A percentile compares a stretch with the other conserved stretches of the same genome.
phyloP scores from a whole-genome alignment of 148 eudicot genomes.

The Heliosperma pusillum region DNA sequence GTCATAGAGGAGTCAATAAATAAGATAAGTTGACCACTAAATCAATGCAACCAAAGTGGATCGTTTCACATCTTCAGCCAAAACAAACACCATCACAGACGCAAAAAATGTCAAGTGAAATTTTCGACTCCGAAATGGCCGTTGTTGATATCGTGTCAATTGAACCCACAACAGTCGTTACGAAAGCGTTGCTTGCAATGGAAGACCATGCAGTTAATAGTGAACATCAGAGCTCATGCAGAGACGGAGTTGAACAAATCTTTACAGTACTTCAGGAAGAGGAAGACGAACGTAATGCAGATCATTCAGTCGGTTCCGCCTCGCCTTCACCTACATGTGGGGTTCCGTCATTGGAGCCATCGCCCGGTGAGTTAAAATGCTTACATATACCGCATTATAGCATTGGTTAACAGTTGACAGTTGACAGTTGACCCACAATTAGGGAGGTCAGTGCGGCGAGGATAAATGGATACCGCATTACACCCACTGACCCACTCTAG shows the following conservation, averaged over 20 bases:
- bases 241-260: not conserved
- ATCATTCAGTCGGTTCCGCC: not conserved
- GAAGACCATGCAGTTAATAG: not conserved
- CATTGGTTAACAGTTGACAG: no score
- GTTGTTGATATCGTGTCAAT: not conserved
- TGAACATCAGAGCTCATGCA: not conserved
- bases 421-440: no score
- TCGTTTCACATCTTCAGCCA: not conserved
- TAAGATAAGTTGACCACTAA: not conserved
- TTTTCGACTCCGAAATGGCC: not conserved
- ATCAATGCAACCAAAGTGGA: not conserved
- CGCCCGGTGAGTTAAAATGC: not conserved
- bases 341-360: constrained; percentile 7
- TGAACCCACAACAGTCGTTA: not conserved
- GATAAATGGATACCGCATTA: no score
- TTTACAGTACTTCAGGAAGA: not conserved
- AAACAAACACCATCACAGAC: not conserved
- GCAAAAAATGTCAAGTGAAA: not conserved
- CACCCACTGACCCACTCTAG: no score
- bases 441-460: no score
- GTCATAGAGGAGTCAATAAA: not conserved
- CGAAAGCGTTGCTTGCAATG: not conserved
- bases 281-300: not conserved
- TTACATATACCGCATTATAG: no score
- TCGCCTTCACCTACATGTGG: not conserved